Evolutionary conservation across 352 stramenopile genomes (phyloP).

Genomic region (Phytophthora brassicae): DNA sequence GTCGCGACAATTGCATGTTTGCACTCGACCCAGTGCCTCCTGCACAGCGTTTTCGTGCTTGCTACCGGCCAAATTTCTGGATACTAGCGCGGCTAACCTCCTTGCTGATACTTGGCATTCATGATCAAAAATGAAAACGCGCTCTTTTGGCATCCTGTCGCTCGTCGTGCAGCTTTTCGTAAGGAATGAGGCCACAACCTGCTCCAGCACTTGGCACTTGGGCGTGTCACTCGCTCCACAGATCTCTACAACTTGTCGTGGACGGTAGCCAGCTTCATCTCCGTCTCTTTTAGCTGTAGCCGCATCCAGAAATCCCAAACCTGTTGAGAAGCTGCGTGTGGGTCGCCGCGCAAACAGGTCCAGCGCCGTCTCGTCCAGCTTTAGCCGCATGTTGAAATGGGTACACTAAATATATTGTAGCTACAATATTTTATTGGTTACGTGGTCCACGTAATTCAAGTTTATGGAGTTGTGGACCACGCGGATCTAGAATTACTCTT

Average conservation of each 20-base stretch:
- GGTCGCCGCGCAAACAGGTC: constrained; percentile 69
- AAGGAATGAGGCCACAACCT: constrained; percentile 63
- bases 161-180: constrained; percentile 27
- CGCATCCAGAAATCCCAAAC: constrained; percentile 55
- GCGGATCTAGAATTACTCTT: too few relatives aligned
- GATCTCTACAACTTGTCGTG: constrained; percentile 67
- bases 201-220: constrained; percentile 50
- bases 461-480: too few relatives aligned
- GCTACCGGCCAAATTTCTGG: constrained; percentile 7
- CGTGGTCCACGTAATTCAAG: too few relatives aligned
- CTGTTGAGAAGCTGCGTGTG: constrained; percentile 53
- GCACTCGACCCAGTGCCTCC: constrained; percentile 36
- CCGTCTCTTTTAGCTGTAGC: constrained; percentile 26
- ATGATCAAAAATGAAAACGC: constrained; percentile 71
- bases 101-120: constrained; percentile 43
- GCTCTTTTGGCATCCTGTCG: constrained; percentile 31
- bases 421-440: too few relatives aligned
- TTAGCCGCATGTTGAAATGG: too few relatives aligned
- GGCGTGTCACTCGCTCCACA: constrained; percentile 42
- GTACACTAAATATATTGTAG: too few relatives aligned
- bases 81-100: constrained; percentile 12
- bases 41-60: constrained; percentile 20
- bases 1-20: constrained; percentile 56
- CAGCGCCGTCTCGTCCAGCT: constrained; percentile 67
- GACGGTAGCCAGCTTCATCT: constrained; percentile 40